These are phyloP conservation scores for Escallonia herrerae DNA, from an alignment of 129 eudicot species.

Conservation along the genomic window DNA sequence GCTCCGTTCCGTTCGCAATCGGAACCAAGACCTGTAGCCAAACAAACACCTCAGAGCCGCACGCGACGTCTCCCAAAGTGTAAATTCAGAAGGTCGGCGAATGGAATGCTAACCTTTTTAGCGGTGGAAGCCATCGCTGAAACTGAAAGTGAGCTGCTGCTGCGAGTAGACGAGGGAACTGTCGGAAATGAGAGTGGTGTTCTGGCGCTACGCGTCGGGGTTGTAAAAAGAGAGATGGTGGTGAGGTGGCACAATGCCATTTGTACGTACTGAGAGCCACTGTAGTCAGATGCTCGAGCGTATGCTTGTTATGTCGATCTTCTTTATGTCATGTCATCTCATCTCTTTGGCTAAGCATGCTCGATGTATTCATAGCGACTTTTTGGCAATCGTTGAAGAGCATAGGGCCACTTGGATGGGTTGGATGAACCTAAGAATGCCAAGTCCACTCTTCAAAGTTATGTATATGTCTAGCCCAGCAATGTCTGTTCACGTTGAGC, in stretches of 20 bases:
- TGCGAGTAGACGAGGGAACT: constrained; percentile 17
- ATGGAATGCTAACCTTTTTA: constrained; percentile 31
- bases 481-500: too few relatives aligned
- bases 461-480: too few relatives aligned
- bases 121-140: constrained; percentile 58
- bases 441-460: too few relatives aligned
- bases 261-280: neutral
- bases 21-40: constrained; percentile 75
- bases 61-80: neutral
- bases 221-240: constrained; percentile 28
- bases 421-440: too few relatives aligned
- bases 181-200: constrained; percentile 10
- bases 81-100: neutral
- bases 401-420: too few relatives aligned
- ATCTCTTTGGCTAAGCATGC: neutral
- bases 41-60: neutral
- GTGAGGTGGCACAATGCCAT: constrained; percentile 49
- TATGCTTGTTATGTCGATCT: too few relatives aligned
- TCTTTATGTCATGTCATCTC: neutral
- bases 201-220: constrained; percentile 13
- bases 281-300: too few relatives aligned
- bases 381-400: too few relatives aligned
- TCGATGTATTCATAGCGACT: neutral
- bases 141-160: constrained; percentile 24
- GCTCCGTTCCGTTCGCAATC: constrained; percentile 93